A percentile compares a stretch with the other conserved stretches of the same genome.
phyloP scores from a whole-genome alignment of 495 filamentous ascomycete species.

The Podospora pseudocomata region DNA sequence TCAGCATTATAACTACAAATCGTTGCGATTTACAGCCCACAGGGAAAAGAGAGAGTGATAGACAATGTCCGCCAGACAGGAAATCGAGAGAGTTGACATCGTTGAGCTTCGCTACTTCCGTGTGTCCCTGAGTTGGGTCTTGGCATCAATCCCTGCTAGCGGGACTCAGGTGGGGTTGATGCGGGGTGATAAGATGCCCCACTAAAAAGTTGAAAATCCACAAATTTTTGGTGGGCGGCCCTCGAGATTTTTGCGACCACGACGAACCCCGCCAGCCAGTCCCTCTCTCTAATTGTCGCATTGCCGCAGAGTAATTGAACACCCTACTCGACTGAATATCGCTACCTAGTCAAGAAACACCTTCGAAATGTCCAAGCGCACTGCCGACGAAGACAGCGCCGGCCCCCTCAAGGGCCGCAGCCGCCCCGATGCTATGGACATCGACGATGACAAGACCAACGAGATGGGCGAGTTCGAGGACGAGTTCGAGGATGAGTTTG shows the following conservation, averaged over 20 bases:
- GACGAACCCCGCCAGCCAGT: conserved; percentile 5
- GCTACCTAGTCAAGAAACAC: neutral
- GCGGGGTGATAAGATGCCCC: conserved; percentile 26
- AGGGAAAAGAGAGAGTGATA: too few relatives aligned
- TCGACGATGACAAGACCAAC: conserved; percentile 49
- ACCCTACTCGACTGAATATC: neutral
- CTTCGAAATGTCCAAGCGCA: conserved; percentile 67
- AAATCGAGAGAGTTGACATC: neutral
- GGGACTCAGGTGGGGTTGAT: neutral
- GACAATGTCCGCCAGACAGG: too few relatives aligned
- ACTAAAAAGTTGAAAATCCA: conserved; percentile 31
- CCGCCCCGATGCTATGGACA: conserved; percentile 55
- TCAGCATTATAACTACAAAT: too few relatives aligned
- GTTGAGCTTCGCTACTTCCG: too few relatives aligned
- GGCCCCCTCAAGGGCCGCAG: conserved; percentile 66
- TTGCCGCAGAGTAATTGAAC: neutral
- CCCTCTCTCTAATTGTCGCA: neutral
- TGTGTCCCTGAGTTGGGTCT: too few relatives aligned
- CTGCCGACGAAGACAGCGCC: conserved; percentile 52
- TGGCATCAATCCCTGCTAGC: neutral
- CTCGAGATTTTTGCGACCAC: conserved; percentile 12
- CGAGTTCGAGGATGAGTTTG: conserved; percentile 94
- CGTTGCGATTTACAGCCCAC: too few relatives aligned
- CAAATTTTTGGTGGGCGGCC: conserved; percentile 19
- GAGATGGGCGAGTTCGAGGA: conserved; percentile 92